Base-by-base conservation (phyloP, 768 basidiomycete genomes). In the Agaricus blazei region DNA sequence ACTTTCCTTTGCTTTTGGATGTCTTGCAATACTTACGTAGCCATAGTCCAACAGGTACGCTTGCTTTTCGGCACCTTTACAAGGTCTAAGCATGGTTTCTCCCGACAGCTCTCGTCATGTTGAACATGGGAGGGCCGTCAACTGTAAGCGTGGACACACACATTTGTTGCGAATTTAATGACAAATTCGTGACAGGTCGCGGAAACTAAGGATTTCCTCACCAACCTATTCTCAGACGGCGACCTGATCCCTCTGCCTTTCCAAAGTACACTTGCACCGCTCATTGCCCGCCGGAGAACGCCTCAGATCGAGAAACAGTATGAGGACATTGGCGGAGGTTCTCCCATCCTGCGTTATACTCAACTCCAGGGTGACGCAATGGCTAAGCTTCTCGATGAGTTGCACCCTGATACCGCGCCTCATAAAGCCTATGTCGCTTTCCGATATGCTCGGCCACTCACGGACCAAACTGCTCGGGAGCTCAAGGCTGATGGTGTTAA, bases 91-190 rank as follows among this genome's bases (percentile, higher is more conserved):
- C 48, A 46, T 56, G 60, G 62, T 54, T 62, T 56, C 59, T 36
- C 53, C 34, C 48, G 44, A 31, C 47, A 79, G 96, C 90, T 37
- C 81, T 98, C 59, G 93, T 99, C 41, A 90, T 99, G 89, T 76
- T 99, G 74, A 99, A 98, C 71, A 99, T 99, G 97, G 97, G 97
- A 43, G 97, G 97, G 1, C 97, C 96, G 24, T 82, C 90, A 49
- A 95, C 93, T 55, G 93, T 93, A 65, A 63, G 83, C 73, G 37
- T 28, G 36, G 15, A 56, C 8, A 48, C 51, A 50, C 40, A 19
- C 19, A 19, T 38, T 45, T 52, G 54, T 24, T 45, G 34, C 48
- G 56, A 58, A 52, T 49, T 48, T 46, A 23, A 48, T 58, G 58
- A 48, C 46, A 31, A n/a, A 28, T 38, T 48, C 48, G 59, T 52